phyloP scores from a whole-genome alignment of 306 rosid genomes.

The Bauhinia variegata region DNA sequence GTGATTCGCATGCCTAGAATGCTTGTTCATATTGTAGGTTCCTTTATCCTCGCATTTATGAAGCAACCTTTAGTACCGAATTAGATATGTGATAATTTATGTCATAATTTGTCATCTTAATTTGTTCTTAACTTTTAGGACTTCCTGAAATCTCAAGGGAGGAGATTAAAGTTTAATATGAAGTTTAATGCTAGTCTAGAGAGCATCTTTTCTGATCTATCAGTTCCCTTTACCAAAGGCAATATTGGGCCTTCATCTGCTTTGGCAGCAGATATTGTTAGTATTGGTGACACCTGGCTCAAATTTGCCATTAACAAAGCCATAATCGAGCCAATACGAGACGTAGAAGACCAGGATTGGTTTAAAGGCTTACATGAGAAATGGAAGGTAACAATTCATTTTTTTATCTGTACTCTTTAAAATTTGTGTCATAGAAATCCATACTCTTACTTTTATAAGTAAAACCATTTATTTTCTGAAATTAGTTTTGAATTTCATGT shows the following conservation, averaged over 20 bases:
- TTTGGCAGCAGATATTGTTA: slow-evolving; percentile 77
- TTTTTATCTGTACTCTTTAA: slow-evolving; percentile 25
- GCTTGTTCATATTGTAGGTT: not conserved
- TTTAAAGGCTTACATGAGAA: slow-evolving; percentile 65
- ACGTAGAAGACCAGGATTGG: slow-evolving; percentile 89
- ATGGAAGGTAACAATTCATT: slow-evolving; percentile 84
- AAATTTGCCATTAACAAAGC: slow-evolving; percentile 63
- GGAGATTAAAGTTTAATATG: slow-evolving; percentile 57
- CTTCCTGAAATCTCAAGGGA: slow-evolving; percentile 85
- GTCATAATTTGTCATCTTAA: slow-evolving; percentile 13
- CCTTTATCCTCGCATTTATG: slow-evolving; percentile 24
- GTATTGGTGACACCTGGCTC: slow-evolving; percentile 95
- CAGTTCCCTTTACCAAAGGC: slow-evolving; percentile 51
- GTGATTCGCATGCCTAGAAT: slow-evolving; percentile 5
- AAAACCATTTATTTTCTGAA: slow-evolving; percentile 13
- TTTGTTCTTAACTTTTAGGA: slow-evolving; percentile 58
- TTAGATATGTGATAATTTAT: slow-evolving; percentile 12
- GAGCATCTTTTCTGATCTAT: slow-evolving; percentile 69
- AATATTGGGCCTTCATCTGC: slow-evolving; percentile 59
- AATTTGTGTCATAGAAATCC: slow-evolving; percentile 1
- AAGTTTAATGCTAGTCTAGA: slow-evolving; percentile 70
- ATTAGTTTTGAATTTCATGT: slow-evolving; percentile 26
- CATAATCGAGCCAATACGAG: slow-evolving; percentile 71
- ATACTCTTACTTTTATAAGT: slow-evolving; percentile 5
- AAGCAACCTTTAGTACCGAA: slow-evolving; percentile 6